Base-by-base conservation (phyloP, 2,329 filamentous ascomycete genomes). In the Akanthomyces uredinophilus region DNA sequence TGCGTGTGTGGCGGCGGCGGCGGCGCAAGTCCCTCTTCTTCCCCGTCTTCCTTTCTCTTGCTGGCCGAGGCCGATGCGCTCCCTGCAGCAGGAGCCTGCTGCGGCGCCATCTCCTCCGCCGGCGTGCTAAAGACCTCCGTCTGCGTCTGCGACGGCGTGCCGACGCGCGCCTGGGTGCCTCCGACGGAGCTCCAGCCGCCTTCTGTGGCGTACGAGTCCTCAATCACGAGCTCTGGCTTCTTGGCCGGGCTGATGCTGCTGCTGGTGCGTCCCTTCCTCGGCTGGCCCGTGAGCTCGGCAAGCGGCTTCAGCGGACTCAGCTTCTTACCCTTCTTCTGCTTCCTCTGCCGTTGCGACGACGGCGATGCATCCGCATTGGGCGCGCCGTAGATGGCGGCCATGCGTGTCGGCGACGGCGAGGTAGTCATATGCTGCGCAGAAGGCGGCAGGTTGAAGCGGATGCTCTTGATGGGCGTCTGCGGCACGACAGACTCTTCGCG, bases 121-220 rank as follows among this genome's bases (percentile, higher is more conserved):
- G 65, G 64, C 2, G 61, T 65, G 32, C 52, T 63, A 43, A 63
- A 61, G 35, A 60, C 52, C 13, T 64, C 65, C 29, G 56, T 62
- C 47, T 63, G 52, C 53, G 64, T 53, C 59, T 60, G 24, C 11
- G 63, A 64, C 16, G 68, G 69, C 27, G 68, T 41, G 63, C 20
- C 18, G 16, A 39, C 43, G 11, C 64, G 64, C 2, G 67, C 65
- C 18, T 70, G 69, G 20, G 70, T 69, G 27, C 64, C 66, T 1
- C 65, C 58, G 10, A 59, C 59, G 1, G 74, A 69, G 5, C 61
- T 66, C 70, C 69, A 72, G 32, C 70, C 74, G n/a, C 27, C 27
- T 29, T 70, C 70, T 5, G 74, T 74, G 20, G 73, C 76, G 65
- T 74, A 81, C 10, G 79, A 80, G 62, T 82, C 79, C 56, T 80